Percentiles rank a stretch among this genome's conserved stretches.
Evolutionary conservation across 805 yeast species (phyloP).

Genomic region (Metschnikowia cerradonensis): DNA sequence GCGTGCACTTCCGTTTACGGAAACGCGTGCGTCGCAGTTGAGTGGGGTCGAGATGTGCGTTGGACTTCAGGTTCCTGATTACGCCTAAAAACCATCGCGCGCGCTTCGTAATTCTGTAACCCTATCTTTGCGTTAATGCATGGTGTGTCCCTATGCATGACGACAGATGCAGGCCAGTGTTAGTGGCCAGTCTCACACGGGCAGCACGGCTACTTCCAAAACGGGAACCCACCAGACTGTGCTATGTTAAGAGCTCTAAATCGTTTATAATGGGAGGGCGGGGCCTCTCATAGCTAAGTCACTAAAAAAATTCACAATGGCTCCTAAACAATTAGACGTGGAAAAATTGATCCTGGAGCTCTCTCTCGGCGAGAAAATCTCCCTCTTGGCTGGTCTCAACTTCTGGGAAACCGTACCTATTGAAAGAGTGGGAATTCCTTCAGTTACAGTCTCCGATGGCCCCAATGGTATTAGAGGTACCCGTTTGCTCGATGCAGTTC

Average conservation of each 20-base stretch:
- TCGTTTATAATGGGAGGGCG: background rate
- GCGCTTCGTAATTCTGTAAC: background rate
- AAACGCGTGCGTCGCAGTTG: background rate
- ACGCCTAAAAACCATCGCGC: background rate
- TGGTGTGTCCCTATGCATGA: background rate
- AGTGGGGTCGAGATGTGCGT: background rate
- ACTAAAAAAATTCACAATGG: slow-evolving; percentile 1
- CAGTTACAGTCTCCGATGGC: slow-evolving; percentile 41
- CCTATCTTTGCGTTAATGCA: background rate
- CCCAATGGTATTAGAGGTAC: slow-evolving; percentile 65
- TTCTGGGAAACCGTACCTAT: slow-evolving; percentile 15
- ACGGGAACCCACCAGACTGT: background rate
- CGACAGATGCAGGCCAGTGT: background rate
- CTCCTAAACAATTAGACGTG: slow-evolving; percentile 22
- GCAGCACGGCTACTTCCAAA: background rate
- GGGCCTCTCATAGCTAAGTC: background rate
- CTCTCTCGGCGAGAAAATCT: slow-evolving; percentile 33
- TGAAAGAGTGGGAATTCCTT: slow-evolving; percentile 17
- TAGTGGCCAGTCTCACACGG: background rate
- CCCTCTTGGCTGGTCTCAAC: slow-evolving; percentile 33
- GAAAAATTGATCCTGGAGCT: slow-evolving; percentile 25
- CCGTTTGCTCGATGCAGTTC: slow-evolving; percentile 46
- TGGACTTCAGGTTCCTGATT: background rate
- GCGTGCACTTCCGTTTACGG: background rate
- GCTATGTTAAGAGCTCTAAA: no score